Conservation (phyloP, 768 basidiomycete genomes). For the Kwoniella sp. region DNA sequence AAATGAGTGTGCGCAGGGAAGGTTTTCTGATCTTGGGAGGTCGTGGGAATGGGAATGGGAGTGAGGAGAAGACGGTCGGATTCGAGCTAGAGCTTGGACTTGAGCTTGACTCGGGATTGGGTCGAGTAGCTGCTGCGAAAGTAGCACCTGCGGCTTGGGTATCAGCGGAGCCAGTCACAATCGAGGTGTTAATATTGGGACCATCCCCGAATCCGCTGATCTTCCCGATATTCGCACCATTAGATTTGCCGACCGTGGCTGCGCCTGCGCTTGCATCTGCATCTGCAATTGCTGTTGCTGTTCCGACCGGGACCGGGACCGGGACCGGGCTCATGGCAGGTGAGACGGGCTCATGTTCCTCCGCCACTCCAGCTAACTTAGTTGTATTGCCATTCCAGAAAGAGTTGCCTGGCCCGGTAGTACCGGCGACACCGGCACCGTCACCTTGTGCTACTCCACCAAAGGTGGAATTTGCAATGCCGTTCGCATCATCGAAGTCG, state of each 20-base stretch:
- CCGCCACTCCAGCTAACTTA: not conserved
- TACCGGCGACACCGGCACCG: not conserved
- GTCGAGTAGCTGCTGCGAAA: not conserved
- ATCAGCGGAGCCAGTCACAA: not conserved
- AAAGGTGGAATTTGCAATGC: not conserved
- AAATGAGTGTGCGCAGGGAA: conserved; percentile 35
- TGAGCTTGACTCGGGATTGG: not conserved
- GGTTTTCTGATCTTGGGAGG: conserved; percentile 36
- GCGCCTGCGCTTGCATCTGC: too few species aligned
- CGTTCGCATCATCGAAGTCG: not conserved
- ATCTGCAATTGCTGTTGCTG: too few species aligned
- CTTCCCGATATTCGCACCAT: too few species aligned
- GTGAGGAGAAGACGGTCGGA: conserved; percentile 15
- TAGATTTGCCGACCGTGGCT: too few species aligned
- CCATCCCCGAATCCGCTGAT: too few species aligned
- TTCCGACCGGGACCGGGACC: not conserved
- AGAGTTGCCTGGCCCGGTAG: too few species aligned
- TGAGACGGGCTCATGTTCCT: not conserved
- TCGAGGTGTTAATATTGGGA: too few species aligned
- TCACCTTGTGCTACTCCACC: not conserved
- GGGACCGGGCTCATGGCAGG: not conserved
- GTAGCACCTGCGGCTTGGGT: not conserved
- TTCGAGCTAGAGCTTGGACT: not conserved
- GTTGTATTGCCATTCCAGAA: not conserved
- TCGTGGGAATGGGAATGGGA: conserved; percentile 3